Conservation (phyloP, 2,329 filamentous ascomycete species). For the Penicillium sp. region DNA sequence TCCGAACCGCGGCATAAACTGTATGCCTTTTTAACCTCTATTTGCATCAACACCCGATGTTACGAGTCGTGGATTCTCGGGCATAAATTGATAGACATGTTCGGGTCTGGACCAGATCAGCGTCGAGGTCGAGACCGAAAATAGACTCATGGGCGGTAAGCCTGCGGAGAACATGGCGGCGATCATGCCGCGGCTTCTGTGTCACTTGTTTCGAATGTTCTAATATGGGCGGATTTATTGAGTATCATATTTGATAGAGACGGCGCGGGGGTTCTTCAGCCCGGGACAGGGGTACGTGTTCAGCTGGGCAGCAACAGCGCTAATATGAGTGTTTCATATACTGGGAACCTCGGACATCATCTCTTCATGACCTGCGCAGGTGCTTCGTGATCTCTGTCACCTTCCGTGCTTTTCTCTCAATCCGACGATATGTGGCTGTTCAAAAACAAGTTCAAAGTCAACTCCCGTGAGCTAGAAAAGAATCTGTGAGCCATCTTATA, state of each 20-base stretch:
- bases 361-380: neutral
- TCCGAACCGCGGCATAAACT: too few species aligned
- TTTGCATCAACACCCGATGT: too few species aligned
- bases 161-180: neutral
- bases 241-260: neutral
- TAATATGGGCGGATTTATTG: neutral
- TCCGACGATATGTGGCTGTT: constrained; percentile 1
- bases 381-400: neutral
- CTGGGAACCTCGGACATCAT: neutral
- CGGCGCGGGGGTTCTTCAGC: neutral
- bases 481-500: neutral
- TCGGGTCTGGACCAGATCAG: neutral
- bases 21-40: too few species aligned
- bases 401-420: neutral
- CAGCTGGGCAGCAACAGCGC: neutral
- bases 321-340: neutral
- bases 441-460: constrained; percentile 3
- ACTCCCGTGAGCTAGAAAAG: neutral
- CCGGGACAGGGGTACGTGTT: constrained; percentile 2
- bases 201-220: neutral
- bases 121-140: neutral
- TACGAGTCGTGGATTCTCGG: too few species aligned
- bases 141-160: neutral
- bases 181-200: neutral
- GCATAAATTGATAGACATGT: too few species aligned